Base-by-base conservation (phyloP, 75 land plant species). In the Pinus albicaulis region DNA sequence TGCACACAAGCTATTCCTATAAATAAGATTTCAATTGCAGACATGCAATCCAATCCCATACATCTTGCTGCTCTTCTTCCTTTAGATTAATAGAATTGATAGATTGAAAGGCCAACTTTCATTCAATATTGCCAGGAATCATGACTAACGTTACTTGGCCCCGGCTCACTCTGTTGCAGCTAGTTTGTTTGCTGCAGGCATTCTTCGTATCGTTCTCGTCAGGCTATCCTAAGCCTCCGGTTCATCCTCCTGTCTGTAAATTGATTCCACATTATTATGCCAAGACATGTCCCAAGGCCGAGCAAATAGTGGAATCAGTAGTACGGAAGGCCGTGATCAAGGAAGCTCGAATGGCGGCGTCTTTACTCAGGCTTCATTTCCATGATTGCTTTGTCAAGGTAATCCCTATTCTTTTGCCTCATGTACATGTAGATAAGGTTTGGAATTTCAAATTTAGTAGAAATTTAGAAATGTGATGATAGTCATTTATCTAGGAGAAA, bases 251-350 rank as follows among this genome's bases (percentile, higher is more conserved):
- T 5, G 53, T 48, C 16, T 13, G 24, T 14, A 78, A 81, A 55
- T 82, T 93, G 59, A 74, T 80, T 55, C 79, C 84, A 5, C 76
- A 77, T 58, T 74, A 74, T 44, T 57, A 59, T 6, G 59, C n/a
- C 59, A n/a, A 57, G 22, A 19, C 59, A n/a, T 57, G 59, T n/a
- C 59, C 59, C 19, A 57, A 3, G 59, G 22, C 59, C n/a, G 59
- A 57, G 59, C n/a, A 57, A n/a, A 57, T 57, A 19, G 59, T 57
- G 59, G 22, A 2, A n/a, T 57, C 59, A 17, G 59, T 57, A 1
- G 59, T 57, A n/a, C 7, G 3, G n/a, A 19, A 57, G n/a, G 22
- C 59, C 5, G 59, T 57, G n/a, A 57, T 20, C 6, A 57, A 57
- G 59, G 59, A 57, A 57, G 5, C 59, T n/a, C 59, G 59, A 20